Evolutionary conservation across 345 rosid genomes (phyloP), one percentile per base, ranked within the genome.

Genomic region (Corchorus olitorius): DNA sequence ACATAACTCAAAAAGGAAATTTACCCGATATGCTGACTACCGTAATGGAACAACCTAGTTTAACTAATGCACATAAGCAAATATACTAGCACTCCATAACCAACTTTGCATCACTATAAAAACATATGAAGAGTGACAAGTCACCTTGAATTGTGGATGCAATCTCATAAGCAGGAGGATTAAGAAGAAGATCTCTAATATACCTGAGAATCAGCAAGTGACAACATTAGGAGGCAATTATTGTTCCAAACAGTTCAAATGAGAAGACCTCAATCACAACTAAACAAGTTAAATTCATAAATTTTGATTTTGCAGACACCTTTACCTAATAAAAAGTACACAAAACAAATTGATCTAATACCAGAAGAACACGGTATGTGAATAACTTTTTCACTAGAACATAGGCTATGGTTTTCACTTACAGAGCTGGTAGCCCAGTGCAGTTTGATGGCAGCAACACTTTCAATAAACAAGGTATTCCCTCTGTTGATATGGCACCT

Each of bases 401-500:
- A 19, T 37, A n/a, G 54, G 11, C 5, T n/a, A 33, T 33, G 49
- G 72, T 6, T 41, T 39, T 75, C 55, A 76, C 99, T 90, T 82
- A 95, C 98, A 89, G 70, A 62, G 83, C 82, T 67, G 99, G 92
- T 70, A 93, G 81, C 59, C 98, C 98, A 9, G 87, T 83, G 84
- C 98, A 95, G 50, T 81, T 92, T 81, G 90, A 83, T 71, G 99
- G 99, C 75, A 95, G 97, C 79, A 95, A 75, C 73, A 95, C 98
- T 89, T 89, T 95, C 86, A 93, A 86, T 82, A 95, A 84, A 84
- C 89, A 93, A 79, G 99, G 99, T 82, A 95, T 93, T 77, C 99
- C 99, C 81, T 95, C 99, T 5, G 98, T 92, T 58, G 93, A 92
- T 83, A 95, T 85, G 80, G 87, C 97, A 84, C 99, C 99, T 93